phyloP scores from a whole-genome alignment of 345 rosid species.

The Pistacia atlantica region DNA sequence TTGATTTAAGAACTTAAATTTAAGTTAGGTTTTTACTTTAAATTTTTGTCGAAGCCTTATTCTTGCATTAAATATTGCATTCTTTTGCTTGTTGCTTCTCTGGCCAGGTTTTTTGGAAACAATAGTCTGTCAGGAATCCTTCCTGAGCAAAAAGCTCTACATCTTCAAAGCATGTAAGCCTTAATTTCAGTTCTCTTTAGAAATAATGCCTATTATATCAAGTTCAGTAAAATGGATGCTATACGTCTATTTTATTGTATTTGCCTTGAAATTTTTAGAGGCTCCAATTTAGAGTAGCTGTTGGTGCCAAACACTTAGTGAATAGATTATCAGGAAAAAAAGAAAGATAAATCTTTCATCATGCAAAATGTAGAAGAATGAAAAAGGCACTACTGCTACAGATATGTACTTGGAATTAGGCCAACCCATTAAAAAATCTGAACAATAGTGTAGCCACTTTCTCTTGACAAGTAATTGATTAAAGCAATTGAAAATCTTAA shows the following conservation, averaged over 20 bases:
- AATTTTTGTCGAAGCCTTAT: not conserved
- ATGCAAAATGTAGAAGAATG: not conserved
- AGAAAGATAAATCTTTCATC: too few relatives aligned
- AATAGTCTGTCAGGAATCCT: constrained; percentile 36
- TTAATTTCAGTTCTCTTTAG: too few relatives aligned
- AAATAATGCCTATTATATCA: too few relatives aligned
- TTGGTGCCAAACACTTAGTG: too few relatives aligned
- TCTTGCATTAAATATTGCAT: not conserved
- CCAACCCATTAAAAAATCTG: not conserved
- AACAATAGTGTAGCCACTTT: too few relatives aligned
- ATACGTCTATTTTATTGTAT: too few relatives aligned
- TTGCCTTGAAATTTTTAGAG: too few relatives aligned
- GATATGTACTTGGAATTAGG: not conserved
- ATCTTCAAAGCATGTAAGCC: constrained; percentile 18
- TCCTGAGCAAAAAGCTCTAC: constrained; percentile 23
- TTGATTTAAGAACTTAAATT: not conserved
- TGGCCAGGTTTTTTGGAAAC: constrained; percentile 42
- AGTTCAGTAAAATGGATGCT: too few relatives aligned
- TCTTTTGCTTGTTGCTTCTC: not conserved
- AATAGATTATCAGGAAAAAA: too few relatives aligned
- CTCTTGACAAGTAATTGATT: too few relatives aligned
- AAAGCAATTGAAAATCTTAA: too few relatives aligned
- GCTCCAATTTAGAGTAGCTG: too few relatives aligned
- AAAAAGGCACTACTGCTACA: not conserved
- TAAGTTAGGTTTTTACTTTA: not conserved